Percentiles rank a stretch among this genome's conserved stretches.
Conservation (phyloP, 2,329 filamentous ascomycete species). For the Neofusicoccum sp. region DNA sequence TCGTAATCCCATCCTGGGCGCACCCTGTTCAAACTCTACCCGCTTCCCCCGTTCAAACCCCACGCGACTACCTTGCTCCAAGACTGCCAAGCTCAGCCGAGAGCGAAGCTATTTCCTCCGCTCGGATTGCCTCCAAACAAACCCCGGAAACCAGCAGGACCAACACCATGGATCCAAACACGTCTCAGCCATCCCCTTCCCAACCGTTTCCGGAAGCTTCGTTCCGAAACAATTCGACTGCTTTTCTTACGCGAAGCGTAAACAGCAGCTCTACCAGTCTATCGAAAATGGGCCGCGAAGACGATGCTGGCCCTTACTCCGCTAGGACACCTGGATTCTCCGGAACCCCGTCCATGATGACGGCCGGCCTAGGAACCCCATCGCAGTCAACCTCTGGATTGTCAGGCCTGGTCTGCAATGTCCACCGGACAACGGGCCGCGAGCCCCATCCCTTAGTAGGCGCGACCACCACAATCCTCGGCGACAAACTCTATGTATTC, state of each 20-base stretch:
- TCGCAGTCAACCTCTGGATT: constrained; percentile 56
- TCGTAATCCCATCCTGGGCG: constrained; percentile 47
- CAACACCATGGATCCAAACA: constrained; percentile 49
- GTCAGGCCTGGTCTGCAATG: constrained; percentile 67
- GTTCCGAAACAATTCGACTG: constrained; percentile 34
- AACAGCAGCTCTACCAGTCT: constrained; percentile 50
- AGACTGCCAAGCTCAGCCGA: constrained; percentile 25
- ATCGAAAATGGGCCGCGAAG: constrained; percentile 36
- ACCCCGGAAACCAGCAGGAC: constrained; percentile 44
- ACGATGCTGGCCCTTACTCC: constrained; percentile 48
- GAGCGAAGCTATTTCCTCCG: constrained; percentile 28
- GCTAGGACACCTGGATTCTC: constrained; percentile 20
- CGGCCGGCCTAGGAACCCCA: constrained; percentile 37
- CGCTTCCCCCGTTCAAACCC: constrained; percentile 32
- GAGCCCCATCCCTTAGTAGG: constrained; percentile 91
- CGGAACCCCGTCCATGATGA: constrained; percentile 24
- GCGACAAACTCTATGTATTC: constrained; percentile 96
- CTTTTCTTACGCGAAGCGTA: constrained; percentile 38
- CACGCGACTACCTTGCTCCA: constrained; percentile 23
- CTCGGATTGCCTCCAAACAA: constrained; percentile 41
- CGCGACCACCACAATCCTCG: constrained; percentile 89
- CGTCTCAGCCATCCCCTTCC: constrained; percentile 43
- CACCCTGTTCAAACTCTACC: constrained; percentile 41
- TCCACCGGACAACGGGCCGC: constrained; percentile 79
- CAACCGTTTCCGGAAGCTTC: constrained; percentile 36